Conservation (phyloP, 2,329 filamentous ascomycete genomes). For the Cryoendolithus antarcticus region DNA sequence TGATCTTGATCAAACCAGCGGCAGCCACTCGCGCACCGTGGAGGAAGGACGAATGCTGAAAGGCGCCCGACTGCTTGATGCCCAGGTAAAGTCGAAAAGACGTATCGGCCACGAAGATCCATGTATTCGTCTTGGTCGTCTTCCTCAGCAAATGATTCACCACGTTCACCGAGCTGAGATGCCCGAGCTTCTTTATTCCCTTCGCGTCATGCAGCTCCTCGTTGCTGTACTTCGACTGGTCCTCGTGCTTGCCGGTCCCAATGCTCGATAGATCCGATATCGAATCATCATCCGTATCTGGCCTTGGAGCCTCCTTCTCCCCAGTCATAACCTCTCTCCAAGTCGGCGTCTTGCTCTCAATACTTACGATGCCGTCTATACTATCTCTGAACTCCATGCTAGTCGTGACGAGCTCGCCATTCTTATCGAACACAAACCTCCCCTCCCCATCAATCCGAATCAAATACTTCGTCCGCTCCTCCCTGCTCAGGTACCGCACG, state of each 20-base stretch:
- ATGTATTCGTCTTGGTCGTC: slow-evolving; percentile 73
- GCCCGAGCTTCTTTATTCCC: slow-evolving; percentile 48
- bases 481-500: slow-evolving; percentile 70
- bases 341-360: slow-evolving; percentile 31
- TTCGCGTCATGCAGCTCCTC: slow-evolving; percentile 50
- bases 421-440: slow-evolving; percentile 76
- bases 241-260: slow-evolving; percentile 45
- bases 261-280: slow-evolving; percentile 24
- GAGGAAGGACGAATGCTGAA: slow-evolving; percentile 84
- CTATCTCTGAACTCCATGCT: slow-evolving; percentile 66
- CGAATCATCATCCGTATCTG: slow-evolving; percentile 11
- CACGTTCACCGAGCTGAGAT: slow-evolving; percentile 59
- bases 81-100: slow-evolving; percentile 76
- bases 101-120: slow-evolving; percentile 88
- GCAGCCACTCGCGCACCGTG: slow-evolving; percentile 70
- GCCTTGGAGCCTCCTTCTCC: slow-evolving; percentile 12
- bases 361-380: slow-evolving; percentile 47
- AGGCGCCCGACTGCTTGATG: slow-evolving; percentile 77
- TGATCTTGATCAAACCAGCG: slow-evolving; percentile 75
- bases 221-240: slow-evolving; percentile 53
- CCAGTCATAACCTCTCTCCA: slow-evolving; percentile 27
- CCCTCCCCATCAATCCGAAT: slow-evolving; percentile 65
- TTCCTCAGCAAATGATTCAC: slow-evolving; percentile 69
- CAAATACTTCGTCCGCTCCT: slow-evolving; percentile 71
- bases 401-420: slow-evolving; percentile 65